Conservation (phyloP, 306 rosid genomes). For the Ochetophila trinervis region DNA sequence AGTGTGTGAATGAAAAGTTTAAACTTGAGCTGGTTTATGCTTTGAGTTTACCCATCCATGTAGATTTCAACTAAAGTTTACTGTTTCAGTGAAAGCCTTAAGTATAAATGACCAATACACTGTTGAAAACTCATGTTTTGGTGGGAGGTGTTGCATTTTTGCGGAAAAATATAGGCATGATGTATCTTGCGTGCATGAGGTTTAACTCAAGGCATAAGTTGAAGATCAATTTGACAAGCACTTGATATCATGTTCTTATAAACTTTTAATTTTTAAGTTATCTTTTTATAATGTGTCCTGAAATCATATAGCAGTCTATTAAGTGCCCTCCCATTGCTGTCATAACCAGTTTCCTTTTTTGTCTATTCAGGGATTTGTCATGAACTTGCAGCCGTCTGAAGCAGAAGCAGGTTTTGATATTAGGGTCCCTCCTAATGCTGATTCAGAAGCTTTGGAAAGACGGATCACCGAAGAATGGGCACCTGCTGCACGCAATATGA, state of each 20-base stretch:
- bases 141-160: not conserved
- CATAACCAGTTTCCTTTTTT: slow-evolving; percentile 1
- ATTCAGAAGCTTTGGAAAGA: slow-evolving; percentile 33
- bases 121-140: not conserved
- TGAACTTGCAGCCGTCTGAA: slow-evolving; percentile 98
- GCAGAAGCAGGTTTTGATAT: slow-evolving; percentile 96
- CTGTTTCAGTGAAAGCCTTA: not conserved
- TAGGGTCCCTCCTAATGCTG: slow-evolving; percentile 79
- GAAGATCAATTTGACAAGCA: not conserved
- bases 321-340: not conserved
- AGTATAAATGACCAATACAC: not conserved
- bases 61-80: not conserved
- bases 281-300: not conserved
- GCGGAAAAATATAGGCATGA: not conserved
- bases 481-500: slow-evolving; percentile 61
- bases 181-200: not conserved
- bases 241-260: not conserved
- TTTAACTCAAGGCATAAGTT: not conserved
- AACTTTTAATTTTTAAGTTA: not conserved
- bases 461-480: slow-evolving; percentile 38
- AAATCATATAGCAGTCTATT: not conserved
- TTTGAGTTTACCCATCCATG: not conserved
- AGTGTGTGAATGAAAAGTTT: not conserved
- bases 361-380: slow-evolving; percentile 83
- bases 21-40: not conserved